These are phyloP conservation scores for Blastocystis sp. DNA, from an alignment of 352 stramenopile species.

Conservation along the genomic window DNA sequence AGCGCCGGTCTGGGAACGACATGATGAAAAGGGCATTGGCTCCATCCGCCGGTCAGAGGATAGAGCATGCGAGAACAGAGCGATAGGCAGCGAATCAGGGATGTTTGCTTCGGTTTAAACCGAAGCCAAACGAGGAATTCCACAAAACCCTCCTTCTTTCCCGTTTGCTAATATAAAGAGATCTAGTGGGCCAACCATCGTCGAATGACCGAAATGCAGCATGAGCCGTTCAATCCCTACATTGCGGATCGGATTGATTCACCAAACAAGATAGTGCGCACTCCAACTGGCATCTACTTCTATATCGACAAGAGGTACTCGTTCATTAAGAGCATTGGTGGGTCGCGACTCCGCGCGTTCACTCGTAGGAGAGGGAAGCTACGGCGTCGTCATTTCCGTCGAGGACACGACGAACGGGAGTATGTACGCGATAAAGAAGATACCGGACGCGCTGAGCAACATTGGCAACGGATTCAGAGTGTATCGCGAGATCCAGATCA, in stretches of 20 bases:
- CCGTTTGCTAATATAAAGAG: neutral
- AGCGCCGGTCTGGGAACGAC: no score
- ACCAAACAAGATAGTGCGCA: conserved; percentile 6
- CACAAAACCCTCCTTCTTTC: no score
- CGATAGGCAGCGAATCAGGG: neutral
- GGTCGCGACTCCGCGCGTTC: neutral
- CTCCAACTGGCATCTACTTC: conserved; percentile 21
- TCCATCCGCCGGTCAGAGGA: no score
- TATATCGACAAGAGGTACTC: conserved; percentile 55
- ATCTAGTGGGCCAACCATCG: neutral
- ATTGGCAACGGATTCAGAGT: conserved; percentile 84
- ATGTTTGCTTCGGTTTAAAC: neutral
- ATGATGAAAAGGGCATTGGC: no score
- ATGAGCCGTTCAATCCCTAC: conserved; percentile 40
- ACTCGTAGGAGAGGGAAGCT: conserved; percentile 81
- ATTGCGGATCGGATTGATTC: neutral
- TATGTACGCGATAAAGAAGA: conserved; percentile 87
- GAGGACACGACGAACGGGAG: conserved; percentile 84
- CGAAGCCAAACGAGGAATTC: neutral
- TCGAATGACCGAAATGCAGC: conserved; percentile 30
- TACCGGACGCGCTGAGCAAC: conserved; percentile 84
- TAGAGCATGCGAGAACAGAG: neutral
- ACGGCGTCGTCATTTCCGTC: conserved; percentile 86
- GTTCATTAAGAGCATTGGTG: conserved; percentile 63
- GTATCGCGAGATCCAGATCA: conserved; percentile 85